Evolutionary conservation across 2,329 filamentous ascomycete genomes (phyloP).

Genomic region (Diplodia scrobiculata): DNA sequence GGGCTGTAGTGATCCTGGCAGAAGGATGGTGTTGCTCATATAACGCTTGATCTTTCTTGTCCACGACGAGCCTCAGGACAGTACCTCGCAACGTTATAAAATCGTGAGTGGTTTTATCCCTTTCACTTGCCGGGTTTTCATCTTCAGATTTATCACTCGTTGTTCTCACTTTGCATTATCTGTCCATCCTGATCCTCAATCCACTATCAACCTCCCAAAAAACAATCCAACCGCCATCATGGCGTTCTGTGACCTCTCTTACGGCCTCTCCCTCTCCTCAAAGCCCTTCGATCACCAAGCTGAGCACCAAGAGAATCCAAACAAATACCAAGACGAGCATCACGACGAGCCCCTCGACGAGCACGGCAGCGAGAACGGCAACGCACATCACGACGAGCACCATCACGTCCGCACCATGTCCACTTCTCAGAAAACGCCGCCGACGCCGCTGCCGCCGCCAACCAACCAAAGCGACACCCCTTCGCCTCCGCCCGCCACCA

Average conservation of each 20-base stretch:
- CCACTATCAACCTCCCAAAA: not conserved
- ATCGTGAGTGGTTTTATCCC: no score
- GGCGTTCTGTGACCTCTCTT: conserved; percentile 3
- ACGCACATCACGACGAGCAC: not conserved
- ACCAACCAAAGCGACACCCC: no score
- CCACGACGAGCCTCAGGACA: not conserved
- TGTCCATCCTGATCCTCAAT: not conserved
- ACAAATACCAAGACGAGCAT: no score
- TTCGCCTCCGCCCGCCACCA: no score
- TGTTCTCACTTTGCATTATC: not conserved
- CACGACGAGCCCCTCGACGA: not conserved
- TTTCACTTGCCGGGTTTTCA: no score
- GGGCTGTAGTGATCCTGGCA: not conserved
- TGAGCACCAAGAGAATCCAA: no score
- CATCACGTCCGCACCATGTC: not conserved
- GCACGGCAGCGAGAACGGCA: not conserved
- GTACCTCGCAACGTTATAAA: no score
- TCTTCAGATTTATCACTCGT: not conserved
- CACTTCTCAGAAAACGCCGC: not conserved
- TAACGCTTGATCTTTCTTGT: not conserved
- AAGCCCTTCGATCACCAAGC: conserved; percentile 1
- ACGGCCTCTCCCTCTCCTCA: conserved; percentile 1
- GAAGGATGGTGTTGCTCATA: not conserved
- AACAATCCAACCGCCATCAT: not conserved
- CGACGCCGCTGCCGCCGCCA: no score